Percentiles rank a stretch among this genome's conserved stretches.
Conservation (phyloP, 2,329 filamentous ascomycete species). For the Sporothrix sp. region DNA sequence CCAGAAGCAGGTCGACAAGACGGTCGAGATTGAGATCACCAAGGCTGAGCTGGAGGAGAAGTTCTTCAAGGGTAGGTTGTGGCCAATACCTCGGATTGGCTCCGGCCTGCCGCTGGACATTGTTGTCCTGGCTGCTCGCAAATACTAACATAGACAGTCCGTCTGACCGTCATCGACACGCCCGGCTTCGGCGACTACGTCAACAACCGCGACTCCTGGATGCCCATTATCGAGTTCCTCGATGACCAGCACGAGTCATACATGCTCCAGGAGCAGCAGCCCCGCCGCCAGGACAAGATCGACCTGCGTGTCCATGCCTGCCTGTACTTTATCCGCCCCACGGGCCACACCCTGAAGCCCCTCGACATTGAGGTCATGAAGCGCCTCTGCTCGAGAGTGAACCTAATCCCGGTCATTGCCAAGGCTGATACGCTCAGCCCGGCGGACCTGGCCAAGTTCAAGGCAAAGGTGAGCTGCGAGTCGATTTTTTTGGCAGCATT, state of each 20-base stretch:
- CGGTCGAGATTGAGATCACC: constrained; percentile 99
- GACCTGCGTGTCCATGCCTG: constrained; percentile 97
- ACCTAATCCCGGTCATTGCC: constrained; percentile 94
- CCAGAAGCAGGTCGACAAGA: constrained; percentile 99
- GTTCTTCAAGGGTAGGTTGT: constrained; percentile 97
- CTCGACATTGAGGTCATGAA: constrained; percentile 99
- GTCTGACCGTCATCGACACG: constrained; percentile 96
- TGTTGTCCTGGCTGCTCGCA: not conserved
- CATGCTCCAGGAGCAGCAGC: constrained; percentile 99
- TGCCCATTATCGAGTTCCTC: constrained; percentile 99
- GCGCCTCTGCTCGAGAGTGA: constrained; percentile 93
- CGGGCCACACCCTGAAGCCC: constrained; percentile 95
- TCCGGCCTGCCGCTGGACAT: too few species aligned
- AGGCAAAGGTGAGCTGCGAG: constrained; percentile 59
- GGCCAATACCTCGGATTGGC: too few species aligned
- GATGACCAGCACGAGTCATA: constrained; percentile 99
- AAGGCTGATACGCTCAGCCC: constrained; percentile 98
- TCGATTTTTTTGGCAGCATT: not conserved
- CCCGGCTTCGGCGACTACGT: constrained; percentile 99
- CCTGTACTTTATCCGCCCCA: constrained; percentile 98
- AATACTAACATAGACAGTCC: constrained; percentile 49
- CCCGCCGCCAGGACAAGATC: constrained; percentile 95
- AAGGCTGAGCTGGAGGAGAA: constrained; percentile 99
- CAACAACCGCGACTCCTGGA: constrained; percentile 99
- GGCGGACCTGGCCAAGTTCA: constrained; percentile 83